Evolutionary conservation across 176 grass and related monocot species (phyloP).

Genomic region (Avena sativa): DNA sequence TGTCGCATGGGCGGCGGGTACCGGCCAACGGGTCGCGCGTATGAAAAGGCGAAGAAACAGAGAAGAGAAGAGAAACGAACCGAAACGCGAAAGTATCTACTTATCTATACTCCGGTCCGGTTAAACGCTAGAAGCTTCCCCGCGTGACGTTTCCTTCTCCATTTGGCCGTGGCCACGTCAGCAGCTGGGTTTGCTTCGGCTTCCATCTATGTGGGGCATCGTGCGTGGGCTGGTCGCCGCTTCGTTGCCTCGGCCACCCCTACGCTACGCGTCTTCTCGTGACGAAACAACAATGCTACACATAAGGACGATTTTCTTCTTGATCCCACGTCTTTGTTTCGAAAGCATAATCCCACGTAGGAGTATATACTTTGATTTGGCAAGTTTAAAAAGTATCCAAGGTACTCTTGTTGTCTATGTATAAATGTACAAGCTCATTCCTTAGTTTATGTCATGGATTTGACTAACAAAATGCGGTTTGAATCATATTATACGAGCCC

Average conservation of each 20-base stretch:
- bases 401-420: no score
- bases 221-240: neutral
- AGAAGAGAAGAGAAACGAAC: neutral
- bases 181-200: neutral
- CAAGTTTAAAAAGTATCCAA: no score
- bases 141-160: conserved; percentile 20
- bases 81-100: no score
- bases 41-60: conserved; percentile 11
- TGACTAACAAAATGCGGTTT: no score
- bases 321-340: no score
- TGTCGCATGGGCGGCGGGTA: neutral
- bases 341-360: no score
- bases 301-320: no score
- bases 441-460: no score
- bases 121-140: neutral
- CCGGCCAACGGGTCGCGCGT: neutral
- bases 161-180: neutral
- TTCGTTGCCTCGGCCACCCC: neutral
- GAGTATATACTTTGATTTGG: no score
- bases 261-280: neutral
- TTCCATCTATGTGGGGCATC: neutral
- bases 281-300: neutral
- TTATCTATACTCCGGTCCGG: neutral
- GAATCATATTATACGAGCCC: no score
- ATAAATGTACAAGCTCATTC: no score